Evolutionary conservation across 306 rosid species (phyloP), one percentile per base, ranked within the genome.

Genomic region (Rosa lucieae): DNA sequence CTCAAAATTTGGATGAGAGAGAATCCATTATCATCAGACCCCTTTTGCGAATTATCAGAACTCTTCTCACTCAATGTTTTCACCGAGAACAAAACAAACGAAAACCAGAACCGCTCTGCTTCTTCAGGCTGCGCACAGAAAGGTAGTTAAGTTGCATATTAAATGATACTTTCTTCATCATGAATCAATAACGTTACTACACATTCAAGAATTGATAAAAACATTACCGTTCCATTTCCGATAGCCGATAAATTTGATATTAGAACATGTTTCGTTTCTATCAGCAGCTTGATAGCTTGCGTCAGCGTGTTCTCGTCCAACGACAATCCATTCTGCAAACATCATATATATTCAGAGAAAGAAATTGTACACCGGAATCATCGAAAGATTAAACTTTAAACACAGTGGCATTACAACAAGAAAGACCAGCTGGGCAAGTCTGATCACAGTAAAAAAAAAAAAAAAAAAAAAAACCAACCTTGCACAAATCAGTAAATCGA

Each of bases 71-170:
- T 67, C 84, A 94, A 79, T 77, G 88, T 90, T 88, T 89, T 92
- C 75, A 90, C 80, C 20, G 97, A 84, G 84, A 87, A 94, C 77
- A 91, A 80, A 85, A 88, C 81, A 80, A 92, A 90, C n/a, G 93
- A 88, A 87, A 83, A 92, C 98, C 98, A 94, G 79, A 78, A 88
- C 20, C 97, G 87, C 65, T 88, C 94, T 39, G 97, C 93, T 86
- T 94, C 98, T 82, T 92, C 97, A 56, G 88, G 82, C 98, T 94
- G 91, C 73, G 83, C 78, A 85, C 6, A 74, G 21, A 77, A 43
- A 81, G 5, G 61, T 62, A 70, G 55, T 32, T 74, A 51, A 49
- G 56, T 79, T 18, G 80, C 58, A 5, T 5, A 52, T 18, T 18
- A 15, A 8, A n/a, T 1, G 3, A 56, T 1, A 58, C 14, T 21